Evolutionary conservation across 495 filamentous ascomycete species (phyloP), one percentile per base, ranked within the genome.

Genomic region (Aspergillus avenaceus): DNA sequence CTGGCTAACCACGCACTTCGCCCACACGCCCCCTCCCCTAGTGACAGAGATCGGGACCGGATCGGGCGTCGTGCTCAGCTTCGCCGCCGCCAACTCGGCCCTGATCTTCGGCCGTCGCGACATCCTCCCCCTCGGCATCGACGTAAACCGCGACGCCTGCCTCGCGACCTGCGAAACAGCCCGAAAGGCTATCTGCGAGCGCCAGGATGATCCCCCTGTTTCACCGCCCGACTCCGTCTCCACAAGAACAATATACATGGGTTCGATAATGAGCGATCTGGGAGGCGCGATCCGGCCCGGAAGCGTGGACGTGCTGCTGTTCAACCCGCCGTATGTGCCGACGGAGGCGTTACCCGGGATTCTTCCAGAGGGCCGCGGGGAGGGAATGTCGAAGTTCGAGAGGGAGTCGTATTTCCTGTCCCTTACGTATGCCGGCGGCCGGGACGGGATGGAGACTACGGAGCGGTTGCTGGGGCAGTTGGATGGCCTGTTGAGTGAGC

Each of bases 291-390:
- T 96, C 5, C 72, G 77, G 2, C 54, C 67, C 0, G 67, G 75
- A 3, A 60, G 62, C 28, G 81, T 95, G 0, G 93, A 97, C 62
- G 78, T 98, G 19, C 72, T 97, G 24, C 77, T 98, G 26, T 97
- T 97, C 77, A 98, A 98, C 62, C 93, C 93, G 27, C 93, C 93
- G 0, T 98, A 98, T 58, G 93, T 97, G 6, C 93, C 93, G 5
- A 91, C 90, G 1, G 70, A 79, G 13, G 78, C 81, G n/a, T 58
- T 95, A 23, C 91, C 86, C 1, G 48, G 67, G 8, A 49, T 80
- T 1, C 72, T 70, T 8, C 12, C 40, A 27, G 59, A 58, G 26
- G 58, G 50, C 5, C 44, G 25, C 5, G 27, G 36, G 25, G 28
- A 55, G 11, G 40, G 58, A 2, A 47, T 72, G 37, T 61, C 62